Percentiles rank a stretch among this genome's conserved stretches.
phyloP scores from a whole-genome alignment of 345 rosid species.

The Hevea brasiliensis region DNA sequence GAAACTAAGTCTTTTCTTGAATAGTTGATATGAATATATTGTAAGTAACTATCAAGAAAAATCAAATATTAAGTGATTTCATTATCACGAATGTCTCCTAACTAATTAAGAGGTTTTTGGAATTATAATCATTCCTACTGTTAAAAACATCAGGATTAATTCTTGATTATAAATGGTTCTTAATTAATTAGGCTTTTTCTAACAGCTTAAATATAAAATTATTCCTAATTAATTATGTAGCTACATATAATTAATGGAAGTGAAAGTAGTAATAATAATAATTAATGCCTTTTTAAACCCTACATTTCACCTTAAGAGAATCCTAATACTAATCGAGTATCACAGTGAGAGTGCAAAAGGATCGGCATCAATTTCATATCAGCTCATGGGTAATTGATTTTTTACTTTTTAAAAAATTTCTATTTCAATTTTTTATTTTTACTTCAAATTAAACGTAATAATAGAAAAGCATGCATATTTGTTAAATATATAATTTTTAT shows the following conservation, averaged over 20 bases:
- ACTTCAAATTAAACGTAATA: neutral
- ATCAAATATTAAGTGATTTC: conserved; percentile 49
- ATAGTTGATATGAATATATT: conserved; percentile 28
- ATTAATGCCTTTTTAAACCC: no score
- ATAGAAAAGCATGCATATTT: no score
- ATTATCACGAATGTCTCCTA: conserved; percentile 53
- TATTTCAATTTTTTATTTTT: no score
- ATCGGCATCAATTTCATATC: conserved; percentile 11
- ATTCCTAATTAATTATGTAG: no score
- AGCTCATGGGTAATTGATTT: no score
- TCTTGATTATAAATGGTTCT: neutral
- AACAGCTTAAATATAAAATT: neutral
- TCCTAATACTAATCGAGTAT: no score
- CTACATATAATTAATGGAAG: no score
- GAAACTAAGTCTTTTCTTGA: conserved; percentile 32
- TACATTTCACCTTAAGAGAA: no score
- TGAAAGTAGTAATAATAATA: no score
- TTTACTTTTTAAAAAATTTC: no score
- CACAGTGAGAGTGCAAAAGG: no score
- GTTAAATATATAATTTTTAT: no score
- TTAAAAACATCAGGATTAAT: neutral
- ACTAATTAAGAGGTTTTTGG: conserved; percentile 46
- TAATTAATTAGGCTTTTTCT: neutral
- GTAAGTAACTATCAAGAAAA: conserved; percentile 44
- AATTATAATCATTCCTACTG: conserved; percentile 30